phyloP scores from a whole-genome alignment of 345 rosid species.

The Euclidium syriacum region DNA sequence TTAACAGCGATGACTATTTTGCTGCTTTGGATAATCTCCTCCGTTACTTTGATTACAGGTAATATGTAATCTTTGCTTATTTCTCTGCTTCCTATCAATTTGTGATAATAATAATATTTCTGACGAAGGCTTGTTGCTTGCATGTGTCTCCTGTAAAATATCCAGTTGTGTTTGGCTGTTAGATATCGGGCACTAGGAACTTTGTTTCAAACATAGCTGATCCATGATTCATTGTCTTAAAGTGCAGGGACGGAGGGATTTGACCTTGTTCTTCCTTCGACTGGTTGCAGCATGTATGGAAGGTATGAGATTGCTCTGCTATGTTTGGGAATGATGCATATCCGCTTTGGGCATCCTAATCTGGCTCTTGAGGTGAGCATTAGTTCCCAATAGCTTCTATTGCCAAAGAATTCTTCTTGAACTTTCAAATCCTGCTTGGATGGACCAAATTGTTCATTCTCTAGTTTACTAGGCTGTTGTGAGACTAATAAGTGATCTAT shows the following conservation, averaged over 20 bases:
- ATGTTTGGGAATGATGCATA: conserved; percentile 93
- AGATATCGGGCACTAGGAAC: not conserved
- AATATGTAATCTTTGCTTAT: conserved; percentile 24
- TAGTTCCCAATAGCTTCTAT: not conserved
- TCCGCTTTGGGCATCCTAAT: conserved; percentile 95
- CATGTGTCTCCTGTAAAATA: conserved; percentile 4
- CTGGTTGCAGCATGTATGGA: conserved; percentile 51
- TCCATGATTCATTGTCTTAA: conserved; percentile 40
- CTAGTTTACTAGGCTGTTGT: conserved; percentile 6
- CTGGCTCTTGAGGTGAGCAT: conserved; percentile 80
- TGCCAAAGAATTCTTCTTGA: not conserved
- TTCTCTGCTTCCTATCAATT: not conserved
- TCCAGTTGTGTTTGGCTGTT: conserved; percentile 13
- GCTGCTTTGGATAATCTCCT: conserved; percentile 89
- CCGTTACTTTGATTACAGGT: conserved; percentile 95
- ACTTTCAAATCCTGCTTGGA: not conserved
- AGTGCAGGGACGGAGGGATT: conserved; percentile 99
- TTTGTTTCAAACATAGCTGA: conserved; percentile 29
- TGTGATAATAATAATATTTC: not conserved
- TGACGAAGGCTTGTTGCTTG: conserved; percentile 6
- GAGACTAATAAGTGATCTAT: conserved; percentile 12
- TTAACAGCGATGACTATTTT: conserved; percentile 84
- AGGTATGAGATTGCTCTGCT: conserved; percentile 80
- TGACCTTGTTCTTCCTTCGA: conserved; percentile 58
- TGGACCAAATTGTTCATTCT: conserved; percentile 1